Conservation (phyloP, 2,329 filamentous ascomycete genomes). For the Claviceps digitariae region DNA sequence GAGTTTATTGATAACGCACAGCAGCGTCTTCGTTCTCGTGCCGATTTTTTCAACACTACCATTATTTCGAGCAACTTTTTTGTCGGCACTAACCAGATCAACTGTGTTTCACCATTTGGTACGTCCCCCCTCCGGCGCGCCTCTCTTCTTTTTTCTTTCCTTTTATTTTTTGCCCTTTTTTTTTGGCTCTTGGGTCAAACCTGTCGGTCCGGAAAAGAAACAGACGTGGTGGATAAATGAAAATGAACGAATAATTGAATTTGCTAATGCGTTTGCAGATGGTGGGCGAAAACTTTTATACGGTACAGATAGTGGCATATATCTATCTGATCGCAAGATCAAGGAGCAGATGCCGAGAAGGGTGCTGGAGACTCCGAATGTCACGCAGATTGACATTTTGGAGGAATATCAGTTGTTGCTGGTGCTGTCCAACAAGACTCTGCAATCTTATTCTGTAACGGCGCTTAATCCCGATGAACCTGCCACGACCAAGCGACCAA, state of each 20-base stretch:
- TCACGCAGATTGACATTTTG: slow-evolving; percentile 90
- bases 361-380: slow-evolving; percentile 72
- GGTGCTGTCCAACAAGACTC: slow-evolving; percentile 83
- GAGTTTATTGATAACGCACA: slow-evolving; percentile 90
- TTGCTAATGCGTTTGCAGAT: no score
- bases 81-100: slow-evolving; percentile 63
- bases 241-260: not conserved
- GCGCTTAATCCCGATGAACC: slow-evolving; percentile 77
- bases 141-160: not conserved
- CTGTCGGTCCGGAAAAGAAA: no score
- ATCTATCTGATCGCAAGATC: slow-evolving; percentile 77
- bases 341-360: slow-evolving; percentile 71
- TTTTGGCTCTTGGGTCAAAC: not conserved
- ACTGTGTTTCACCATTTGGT: slow-evolving; percentile 88
- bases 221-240: not conserved
- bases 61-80: slow-evolving; percentile 48
- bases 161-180: not conserved
- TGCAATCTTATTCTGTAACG: slow-evolving; percentile 78
- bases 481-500: slow-evolving; percentile 67
- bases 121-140: no score
- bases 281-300: slow-evolving; percentile 90
- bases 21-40: slow-evolving; percentile 69
- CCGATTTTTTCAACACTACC: slow-evolving; percentile 76
- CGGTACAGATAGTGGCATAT: slow-evolving; percentile 89
- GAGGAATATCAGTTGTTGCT: slow-evolving; percentile 90